A percentile compares a stretch with the other conserved stretches of the same genome.
Evolutionary conservation across 2,329 filamentous ascomycete genomes (phyloP).

Genomic region (Domatiomyces catenatus): DNA sequence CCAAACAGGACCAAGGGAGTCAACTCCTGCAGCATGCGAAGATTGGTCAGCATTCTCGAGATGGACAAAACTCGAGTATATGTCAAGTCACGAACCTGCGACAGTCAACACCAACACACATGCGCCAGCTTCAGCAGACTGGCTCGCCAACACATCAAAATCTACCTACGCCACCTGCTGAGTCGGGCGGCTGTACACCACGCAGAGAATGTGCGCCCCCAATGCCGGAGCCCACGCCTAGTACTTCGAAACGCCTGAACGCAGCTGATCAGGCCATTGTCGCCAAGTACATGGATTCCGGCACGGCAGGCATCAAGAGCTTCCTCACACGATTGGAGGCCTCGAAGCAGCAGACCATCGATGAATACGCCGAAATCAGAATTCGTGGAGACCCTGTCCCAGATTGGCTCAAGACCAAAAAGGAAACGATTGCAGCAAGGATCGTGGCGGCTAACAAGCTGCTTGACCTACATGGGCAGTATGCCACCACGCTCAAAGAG

Average conservation of each 20-base stretch:
- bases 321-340: conserved; percentile 11
- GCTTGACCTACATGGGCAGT: conserved; percentile 21
- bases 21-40: neutral
- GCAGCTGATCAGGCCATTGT: conserved; percentile 7
- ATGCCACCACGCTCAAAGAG: conserved; percentile 24
- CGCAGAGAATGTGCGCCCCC: neutral
- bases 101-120: neutral
- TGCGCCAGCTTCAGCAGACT: neutral
- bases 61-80: neutral
- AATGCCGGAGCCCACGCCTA: neutral
- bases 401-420: conserved; percentile 5
- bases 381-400: conserved; percentile 14
- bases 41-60: neutral
- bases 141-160: neutral
- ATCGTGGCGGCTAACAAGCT: conserved; percentile 23
- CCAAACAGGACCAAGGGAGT: neutral
- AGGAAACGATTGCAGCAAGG: conserved; percentile 20
- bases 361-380: conserved; percentile 12
- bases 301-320: conserved; percentile 5
- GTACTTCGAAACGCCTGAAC: conserved; percentile 1
- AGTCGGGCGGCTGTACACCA: neutral
- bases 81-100: neutral
- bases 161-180: neutral
- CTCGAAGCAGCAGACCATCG: conserved; percentile 8
- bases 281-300: conserved; percentile 6